Conservation (phyloP, 148 eudicot genomes). For the Fallopia convolvulus region DNA sequence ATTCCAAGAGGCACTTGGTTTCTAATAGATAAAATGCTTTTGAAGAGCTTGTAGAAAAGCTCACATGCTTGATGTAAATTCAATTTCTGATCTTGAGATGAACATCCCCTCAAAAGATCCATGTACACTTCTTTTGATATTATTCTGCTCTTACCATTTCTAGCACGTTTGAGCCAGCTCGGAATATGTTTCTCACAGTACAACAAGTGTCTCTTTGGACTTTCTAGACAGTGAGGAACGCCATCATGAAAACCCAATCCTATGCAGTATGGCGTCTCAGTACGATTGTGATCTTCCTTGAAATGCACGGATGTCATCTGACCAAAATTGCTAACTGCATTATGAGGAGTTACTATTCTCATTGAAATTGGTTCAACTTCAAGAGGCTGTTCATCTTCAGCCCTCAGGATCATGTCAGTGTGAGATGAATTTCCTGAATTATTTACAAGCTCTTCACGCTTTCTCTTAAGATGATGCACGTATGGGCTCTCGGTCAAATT, state of each 20-base stretch:
- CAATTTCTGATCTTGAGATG: conserved; percentile 52
- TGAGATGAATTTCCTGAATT: conserved; percentile 25
- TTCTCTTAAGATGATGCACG: conserved; percentile 47
- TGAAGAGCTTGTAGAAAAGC: conserved; percentile 74
- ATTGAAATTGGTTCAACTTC: conserved; percentile 36
- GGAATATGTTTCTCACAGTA: conserved; percentile 95
- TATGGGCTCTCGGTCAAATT: conserved; percentile 22
- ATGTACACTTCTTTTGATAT: conserved; percentile 84
- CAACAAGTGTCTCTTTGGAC: conserved; percentile 53
- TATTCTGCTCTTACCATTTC: conserved; percentile 94
- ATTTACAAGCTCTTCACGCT: conserved; percentile 32
- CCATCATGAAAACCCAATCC: conserved; percentile 47
- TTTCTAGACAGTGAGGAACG: conserved; percentile 45
- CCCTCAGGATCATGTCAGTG: conserved; percentile 41
- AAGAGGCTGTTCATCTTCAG: conserved; percentile 36
- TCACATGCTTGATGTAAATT: conserved; percentile 91
- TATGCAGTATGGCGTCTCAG: conserved; percentile 46
- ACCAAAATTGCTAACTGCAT: conserved; percentile 20
- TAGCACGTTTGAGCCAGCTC: conserved; percentile 97
- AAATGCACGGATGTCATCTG: conserved; percentile 23
- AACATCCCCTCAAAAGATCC: conserved; percentile 63
- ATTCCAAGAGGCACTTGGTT: conserved; percentile 85
- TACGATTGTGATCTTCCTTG: conserved; percentile 5
- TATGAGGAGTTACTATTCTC: conserved; percentile 21
- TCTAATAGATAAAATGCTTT: conserved; percentile 65